These are phyloP conservation scores for Starmerella kuoi DNA, from an alignment of 805 yeast genomes.

Conservation along the genomic window DNA sequence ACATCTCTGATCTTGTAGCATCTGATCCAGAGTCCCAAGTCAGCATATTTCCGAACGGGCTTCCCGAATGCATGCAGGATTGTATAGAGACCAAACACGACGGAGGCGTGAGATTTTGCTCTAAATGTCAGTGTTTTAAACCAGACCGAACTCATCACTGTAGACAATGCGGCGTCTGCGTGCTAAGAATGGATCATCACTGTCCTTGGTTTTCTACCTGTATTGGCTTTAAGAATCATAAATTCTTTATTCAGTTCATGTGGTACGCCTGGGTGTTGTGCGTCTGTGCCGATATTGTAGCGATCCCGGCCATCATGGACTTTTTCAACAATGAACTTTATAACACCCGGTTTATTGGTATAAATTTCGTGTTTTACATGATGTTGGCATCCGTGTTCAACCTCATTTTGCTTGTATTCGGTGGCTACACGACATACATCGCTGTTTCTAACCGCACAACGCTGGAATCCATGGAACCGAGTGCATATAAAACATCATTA, in stretches of 20 bases:
- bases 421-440: slow-evolving; percentile 41
- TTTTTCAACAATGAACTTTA: slow-evolving; percentile 19
- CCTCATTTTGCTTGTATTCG: slow-evolving; percentile 44
- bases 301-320: slow-evolving; percentile 12
- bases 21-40: slow-evolving; percentile 1
- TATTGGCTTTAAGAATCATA: slow-evolving; percentile 71
- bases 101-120: slow-evolving; percentile 33
- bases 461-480: slow-evolving; percentile 47
- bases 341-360: slow-evolving; percentile 35
- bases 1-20: slow-evolving; percentile 17
- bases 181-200: slow-evolving; percentile 47
- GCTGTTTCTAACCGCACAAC: slow-evolving; percentile 62
- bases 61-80: slow-evolving; percentile 24
- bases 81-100: slow-evolving; percentile 32
- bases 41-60: slow-evolving; percentile 2
- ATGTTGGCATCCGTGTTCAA: slow-evolving; percentile 42
- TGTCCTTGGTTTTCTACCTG: slow-evolving; percentile 92
- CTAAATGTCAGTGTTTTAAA: slow-evolving; percentile 33
- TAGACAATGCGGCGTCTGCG: slow-evolving; percentile 30
- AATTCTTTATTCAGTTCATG: slow-evolving; percentile 65
- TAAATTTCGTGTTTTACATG: slow-evolving; percentile 50
- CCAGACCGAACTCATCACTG: slow-evolving; percentile 38
- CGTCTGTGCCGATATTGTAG: slow-evolving; percentile 3
- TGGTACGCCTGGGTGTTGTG: slow-evolving; percentile 36
- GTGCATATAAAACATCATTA: slow-evolving; percentile 28